Percentiles rank a stretch among this genome's conserved stretches.
phyloP scores from a whole-genome alignment of 2,329 filamentous ascomycete species.

The Alternaria sp. region DNA sequence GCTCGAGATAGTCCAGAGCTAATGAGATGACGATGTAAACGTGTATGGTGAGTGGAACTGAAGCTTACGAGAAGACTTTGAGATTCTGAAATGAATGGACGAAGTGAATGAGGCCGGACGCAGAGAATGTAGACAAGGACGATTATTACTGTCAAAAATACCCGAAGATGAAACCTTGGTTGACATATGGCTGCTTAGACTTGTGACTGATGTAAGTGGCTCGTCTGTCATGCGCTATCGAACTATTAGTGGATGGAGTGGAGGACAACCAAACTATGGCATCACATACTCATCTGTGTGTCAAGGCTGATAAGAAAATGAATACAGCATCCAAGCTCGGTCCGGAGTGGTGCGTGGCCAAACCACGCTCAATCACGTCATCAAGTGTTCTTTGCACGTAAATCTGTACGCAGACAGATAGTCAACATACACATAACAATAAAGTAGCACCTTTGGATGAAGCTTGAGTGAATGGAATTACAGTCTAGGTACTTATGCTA shows the following conservation, averaged over 20 bases:
- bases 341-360: not conserved
- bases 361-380: too few relatives aligned
- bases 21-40: not conserved
- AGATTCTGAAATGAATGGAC: not conserved
- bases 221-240: not conserved
- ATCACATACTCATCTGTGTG: not conserved
- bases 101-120: not conserved
- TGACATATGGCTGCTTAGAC: not conserved
- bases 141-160: not conserved
- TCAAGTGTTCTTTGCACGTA: too few relatives aligned
- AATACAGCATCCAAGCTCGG: not conserved
- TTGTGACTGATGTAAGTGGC: not conserved
- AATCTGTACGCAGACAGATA: not conserved
- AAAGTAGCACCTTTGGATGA: not conserved
- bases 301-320: not conserved
- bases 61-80: not conserved
- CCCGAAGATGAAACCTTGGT: not conserved
- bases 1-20: conserved; percentile 12
- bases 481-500: not conserved
- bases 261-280: not conserved
- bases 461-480: not conserved
- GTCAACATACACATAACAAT: not conserved
- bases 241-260: not conserved
- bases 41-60: not conserved
- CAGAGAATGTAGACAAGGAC: too few relatives aligned